These are phyloP conservation scores for Dianthus caryophyllus DNA, from an alignment of 148 eudicot genomes.

Conservation along the genomic window DNA sequence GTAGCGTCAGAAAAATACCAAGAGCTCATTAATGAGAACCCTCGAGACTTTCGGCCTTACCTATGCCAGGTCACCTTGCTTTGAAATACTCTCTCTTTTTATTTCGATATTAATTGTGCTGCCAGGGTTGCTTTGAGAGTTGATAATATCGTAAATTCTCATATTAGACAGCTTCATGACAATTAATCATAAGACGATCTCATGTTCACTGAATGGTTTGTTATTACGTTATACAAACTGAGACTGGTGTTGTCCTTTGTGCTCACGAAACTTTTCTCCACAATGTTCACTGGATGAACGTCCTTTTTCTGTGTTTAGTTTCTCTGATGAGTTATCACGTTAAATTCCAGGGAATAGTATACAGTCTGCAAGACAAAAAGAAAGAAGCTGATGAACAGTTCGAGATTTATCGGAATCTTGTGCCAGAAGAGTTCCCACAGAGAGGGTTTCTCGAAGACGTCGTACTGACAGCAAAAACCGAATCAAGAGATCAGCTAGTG, in stretches of 20 bases:
- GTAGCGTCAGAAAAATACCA: constrained; percentile 62
- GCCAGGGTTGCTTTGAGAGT: not conserved
- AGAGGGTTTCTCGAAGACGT: constrained; percentile 91
- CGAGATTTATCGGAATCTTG: constrained; percentile 65
- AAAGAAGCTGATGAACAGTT: constrained; percentile 80
- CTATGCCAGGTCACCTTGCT: constrained; percentile 67
- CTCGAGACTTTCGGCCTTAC: constrained; percentile 93
- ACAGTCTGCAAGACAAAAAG: constrained; percentile 75
- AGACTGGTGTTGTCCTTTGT: not conserved
- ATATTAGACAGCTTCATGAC: too few species aligned
- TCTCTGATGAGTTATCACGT: not conserved
- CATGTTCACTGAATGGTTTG: too few species aligned
- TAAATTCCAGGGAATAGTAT: constrained; percentile 68
- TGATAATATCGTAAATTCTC: too few species aligned
- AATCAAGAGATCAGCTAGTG: constrained; percentile 51
- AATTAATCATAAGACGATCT: too few species aligned
- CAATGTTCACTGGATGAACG: not conserved
- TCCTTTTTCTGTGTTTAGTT: not conserved
- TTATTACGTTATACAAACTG: too few species aligned
- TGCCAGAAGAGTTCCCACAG: constrained; percentile 93
- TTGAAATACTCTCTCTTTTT: not conserved
- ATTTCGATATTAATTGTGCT: not conserved
- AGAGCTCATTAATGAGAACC: constrained; percentile 62
- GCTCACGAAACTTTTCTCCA: not conserved
- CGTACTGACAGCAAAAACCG: constrained; percentile 73